Evolutionary conservation across 169 alveolate species (phyloP), one percentile per base, ranked within the genome.

Genomic region (Babesia bovis): DNA sequence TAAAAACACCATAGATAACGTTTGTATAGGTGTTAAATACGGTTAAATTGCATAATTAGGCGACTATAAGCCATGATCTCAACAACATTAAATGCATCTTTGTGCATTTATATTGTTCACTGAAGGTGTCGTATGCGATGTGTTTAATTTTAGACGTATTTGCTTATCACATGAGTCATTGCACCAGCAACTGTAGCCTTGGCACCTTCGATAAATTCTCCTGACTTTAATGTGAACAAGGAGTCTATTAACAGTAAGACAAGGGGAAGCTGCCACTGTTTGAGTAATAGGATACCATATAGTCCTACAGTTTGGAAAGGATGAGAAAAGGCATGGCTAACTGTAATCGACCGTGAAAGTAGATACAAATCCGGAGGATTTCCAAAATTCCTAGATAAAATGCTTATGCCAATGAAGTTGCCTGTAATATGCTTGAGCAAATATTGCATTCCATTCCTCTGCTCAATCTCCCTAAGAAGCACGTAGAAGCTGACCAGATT

Each of bases 191-290:
- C 15, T 45, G 73, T 63, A 13, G 73, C 73, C 28, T 63, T 63
- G 1, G 35, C 26, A 0, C 73, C 73, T 49, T 63, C 73, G 1
- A 63, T 32, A 33, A 60, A 58, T 60, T 63, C 61, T 13, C 47
- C 73, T 33, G 40, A 12, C n/a, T 60, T 58, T 21, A 66, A 30
- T 38, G 73, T 76, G 47, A 67, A 32, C 32, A 76, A 33, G 66
- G 55, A 67, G 36, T 76, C 85, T 19, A 73, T 51, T n/a, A 76
- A 70, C n/a, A 76, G 19, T n/a, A 76, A 45, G 9, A 38, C 57
- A 25, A 61, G 49, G 19, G 77, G 85, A 13, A 76, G 53, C 12
- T 65, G 63, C 74, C 67, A 51, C 36, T 53, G 61, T 47, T 66
- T 63, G 45, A 68, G 23, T n/a, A 50, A 32, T 1, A 76, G 19